Base-by-base conservation (phyloP, 2,329 filamentous ascomycete species). In the Coniochaeta ligniaria region DNA sequence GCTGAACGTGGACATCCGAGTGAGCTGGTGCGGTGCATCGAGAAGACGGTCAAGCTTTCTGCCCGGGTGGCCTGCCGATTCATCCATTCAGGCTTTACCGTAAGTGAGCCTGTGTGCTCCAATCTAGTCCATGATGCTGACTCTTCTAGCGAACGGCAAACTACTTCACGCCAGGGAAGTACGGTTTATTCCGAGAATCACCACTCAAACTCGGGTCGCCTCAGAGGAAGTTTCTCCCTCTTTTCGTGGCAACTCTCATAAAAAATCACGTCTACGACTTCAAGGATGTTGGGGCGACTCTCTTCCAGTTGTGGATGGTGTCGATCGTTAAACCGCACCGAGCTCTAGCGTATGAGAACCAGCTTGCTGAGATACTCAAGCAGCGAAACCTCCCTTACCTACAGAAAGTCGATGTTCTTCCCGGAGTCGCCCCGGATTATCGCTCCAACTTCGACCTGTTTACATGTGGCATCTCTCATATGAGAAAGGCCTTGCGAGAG, bases 201-300 rank as follows among this genome's bases (percentile, higher is more conserved):
- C 75, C 77, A 0, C 74, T 73, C 12, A 73, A 74, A 12, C 68
- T 82, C 17, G 67, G 67, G 17, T 70, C 77, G 2, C 64, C 72
- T 3, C 76, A 79, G 57, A 75, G 81, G n/a, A 75, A 67, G 60
- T 79, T 78, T 59, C 64, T 83, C 17, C 72, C 78, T 0, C 73
- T 86, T 8, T 86, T 86, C 65, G 68, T 85, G 26, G 72, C 77
- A 2, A 76, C 74, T 0, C 70, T 87, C 9, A 69, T 85, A 22
- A 77, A 78, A 60, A 71, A 77, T 56, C 73, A 74, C 8, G 68
- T 81, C 22, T 73, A 78, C 38, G 77, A 82, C 58, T 80, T 83
- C 62, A 73, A 75, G 67, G 75, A 80, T 43, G 66, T 80, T 2
- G 76, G 73, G 1, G 72, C 76, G n/a, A 77, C 75, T 9, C 67